These are phyloP conservation scores for Kondoa subrosea DNA, from an alignment of 768 basidiomycete genomes.

Conservation along the genomic window DNA sequence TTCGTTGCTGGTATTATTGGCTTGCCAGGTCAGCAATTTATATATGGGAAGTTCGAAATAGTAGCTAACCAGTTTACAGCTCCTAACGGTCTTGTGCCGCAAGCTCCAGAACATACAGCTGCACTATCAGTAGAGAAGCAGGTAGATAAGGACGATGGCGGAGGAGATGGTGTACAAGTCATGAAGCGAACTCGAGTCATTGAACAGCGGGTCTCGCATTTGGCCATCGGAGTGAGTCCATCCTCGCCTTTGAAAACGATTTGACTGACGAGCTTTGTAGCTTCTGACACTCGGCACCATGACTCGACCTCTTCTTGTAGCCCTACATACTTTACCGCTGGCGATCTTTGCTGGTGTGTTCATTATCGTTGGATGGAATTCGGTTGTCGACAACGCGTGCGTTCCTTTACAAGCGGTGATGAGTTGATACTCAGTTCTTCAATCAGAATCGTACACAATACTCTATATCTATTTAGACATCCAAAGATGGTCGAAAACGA, in stretches of 20 bases:
- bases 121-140: slow-evolving; percentile 39
- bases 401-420: neutral
- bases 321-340: slow-evolving; percentile 62
- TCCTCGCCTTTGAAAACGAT: neutral
- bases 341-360: slow-evolving; percentile 32
- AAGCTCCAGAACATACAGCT: slow-evolving; percentile 79
- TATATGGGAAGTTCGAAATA: neutral
- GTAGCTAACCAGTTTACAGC: slow-evolving; percentile 45
- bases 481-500: slow-evolving; percentile 42
- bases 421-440: neutral
- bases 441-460: slow-evolving; percentile 48
- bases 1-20: slow-evolving; percentile 65
- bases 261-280: neutral
- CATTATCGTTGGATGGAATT: slow-evolving; percentile 57
- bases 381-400: slow-evolving; percentile 53
- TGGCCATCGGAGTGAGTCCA: slow-evolving; percentile 62
- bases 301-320: slow-evolving; percentile 61
- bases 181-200: slow-evolving; percentile 38
- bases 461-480: slow-evolving; percentile 65
- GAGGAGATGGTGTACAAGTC: neutral
- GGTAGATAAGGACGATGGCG: slow-evolving; percentile 5
- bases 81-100: slow-evolving; percentile 47
- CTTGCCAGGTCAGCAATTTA: neutral
- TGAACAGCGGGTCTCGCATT: slow-evolving; percentile 82
- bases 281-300: slow-evolving; percentile 47